Conservation (phyloP, 768 basidiomycete genomes). For the Collybia sp. region DNA sequence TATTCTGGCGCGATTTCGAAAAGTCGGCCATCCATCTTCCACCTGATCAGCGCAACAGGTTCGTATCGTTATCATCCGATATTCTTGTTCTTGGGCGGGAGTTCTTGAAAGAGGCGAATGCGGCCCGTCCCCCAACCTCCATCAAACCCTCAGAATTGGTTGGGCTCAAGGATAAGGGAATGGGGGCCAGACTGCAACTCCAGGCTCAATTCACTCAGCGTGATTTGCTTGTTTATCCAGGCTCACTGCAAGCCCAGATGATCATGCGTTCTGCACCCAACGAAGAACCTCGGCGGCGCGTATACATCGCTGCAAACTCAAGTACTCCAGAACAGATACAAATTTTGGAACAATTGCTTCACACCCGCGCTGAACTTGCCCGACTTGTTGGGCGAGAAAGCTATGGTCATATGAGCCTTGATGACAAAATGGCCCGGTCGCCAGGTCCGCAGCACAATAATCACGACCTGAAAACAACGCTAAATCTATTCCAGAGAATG, state of each 20-base stretch:
- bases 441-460: constrained; percentile 58
- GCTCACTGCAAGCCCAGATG: constrained; percentile 88
- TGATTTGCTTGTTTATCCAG: constrained; percentile 76
- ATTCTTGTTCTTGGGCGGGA: constrained; percentile 84
- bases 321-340: constrained; percentile 73
- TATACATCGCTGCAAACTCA: constrained; percentile 80
- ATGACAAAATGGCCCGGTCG: constrained; percentile 96
- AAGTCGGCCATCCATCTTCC: constrained; percentile 94
- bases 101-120: constrained; percentile 68
- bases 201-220: constrained; percentile 76
- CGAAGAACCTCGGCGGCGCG: constrained; percentile 74
- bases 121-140: constrained; percentile 58
- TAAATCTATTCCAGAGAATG: constrained; percentile 56
- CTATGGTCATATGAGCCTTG: constrained; percentile 82
- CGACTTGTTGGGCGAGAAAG: constrained; percentile 79
- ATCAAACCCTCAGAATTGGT: constrained; percentile 67
- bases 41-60: constrained; percentile 67
- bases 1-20: constrained; percentile 96
- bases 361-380: constrained; percentile 78
- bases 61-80: constrained; percentile 87
- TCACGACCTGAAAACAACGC: neutral
- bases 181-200: constrained; percentile 68
- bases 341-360: constrained; percentile 70
- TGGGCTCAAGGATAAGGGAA: constrained; percentile 72
- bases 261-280: constrained; percentile 86